A percentile compares a stretch with the other conserved stretches of the same genome.
These are phyloP conservation scores for Didymella sp. DNA, from an alignment of 2,329 filamentous ascomycete species.

Conservation along the genomic window DNA sequence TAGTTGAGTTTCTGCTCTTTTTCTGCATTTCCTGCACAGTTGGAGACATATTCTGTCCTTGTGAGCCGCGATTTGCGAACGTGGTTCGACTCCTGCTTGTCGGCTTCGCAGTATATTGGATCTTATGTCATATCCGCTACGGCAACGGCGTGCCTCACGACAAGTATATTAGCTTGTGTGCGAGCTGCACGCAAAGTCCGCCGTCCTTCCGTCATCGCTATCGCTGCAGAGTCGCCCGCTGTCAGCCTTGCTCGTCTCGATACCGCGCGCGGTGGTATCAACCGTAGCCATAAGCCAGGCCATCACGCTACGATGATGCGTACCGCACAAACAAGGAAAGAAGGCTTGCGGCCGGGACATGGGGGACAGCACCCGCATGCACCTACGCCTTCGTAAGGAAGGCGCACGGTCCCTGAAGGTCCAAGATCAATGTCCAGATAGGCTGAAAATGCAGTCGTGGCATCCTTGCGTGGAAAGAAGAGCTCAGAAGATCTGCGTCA, in stretches of 20 bases:
- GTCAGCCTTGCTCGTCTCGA: neutral
- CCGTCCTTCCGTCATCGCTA: neutral
- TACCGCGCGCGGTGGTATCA: neutral
- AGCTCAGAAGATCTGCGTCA: neutral
- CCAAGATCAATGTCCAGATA: neutral
- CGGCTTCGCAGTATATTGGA: neutral
- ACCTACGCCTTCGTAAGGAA: neutral
- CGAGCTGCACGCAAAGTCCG: neutral
- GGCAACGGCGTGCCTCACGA: neutral
- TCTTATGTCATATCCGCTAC: neutral
- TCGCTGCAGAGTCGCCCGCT: neutral
- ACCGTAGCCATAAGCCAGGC: neutral
- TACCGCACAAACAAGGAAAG: neutral
- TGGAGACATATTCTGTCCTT: neutral
- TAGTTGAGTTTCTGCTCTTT: neutral
- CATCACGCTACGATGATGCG: neutral
- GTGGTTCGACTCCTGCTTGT: neutral
- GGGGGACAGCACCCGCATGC: neutral
- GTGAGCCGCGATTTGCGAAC: neutral
- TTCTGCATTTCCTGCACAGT: neutral
- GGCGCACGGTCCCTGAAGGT: neutral
- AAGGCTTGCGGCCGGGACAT: neutral
- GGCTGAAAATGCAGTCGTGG: neutral
- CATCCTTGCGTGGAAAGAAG: neutral
- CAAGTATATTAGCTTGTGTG: neutral